Evolutionary conservation across 2,329 filamentous ascomycete species (phyloP), one percentile per base, ranked within the genome.

Genomic region (Tolypocladium paradoxum): DNA sequence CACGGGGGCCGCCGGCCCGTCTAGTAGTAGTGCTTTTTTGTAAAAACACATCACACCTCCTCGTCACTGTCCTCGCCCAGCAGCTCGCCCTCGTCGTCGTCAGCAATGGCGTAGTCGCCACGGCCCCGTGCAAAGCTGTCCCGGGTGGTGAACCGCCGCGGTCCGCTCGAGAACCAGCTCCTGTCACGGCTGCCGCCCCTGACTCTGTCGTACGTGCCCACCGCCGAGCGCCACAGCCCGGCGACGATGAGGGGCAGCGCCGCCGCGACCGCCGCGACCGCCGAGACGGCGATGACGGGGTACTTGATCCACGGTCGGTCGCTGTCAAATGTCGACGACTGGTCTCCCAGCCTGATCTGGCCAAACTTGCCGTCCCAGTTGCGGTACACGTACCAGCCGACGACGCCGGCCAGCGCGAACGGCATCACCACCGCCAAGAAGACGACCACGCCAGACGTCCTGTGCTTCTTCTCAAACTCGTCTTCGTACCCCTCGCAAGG

Each of bases 11-110:
- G 29, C 29, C 29, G 29, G 29, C 29, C 29, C 29, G 43, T 46
- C 43, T 46, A 46, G 27, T 46, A 29, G 27, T 31, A 14, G 27
- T 31, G 7, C 43, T 31, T 18, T 36, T 36, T 31, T 31, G 43
- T 31, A 33, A 33, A 33, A 20, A 47, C 27, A 33, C 45, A 22
- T 68, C 58, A 73, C 38, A 85, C 87, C 56, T 96, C 92, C 64
- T 96, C 90, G 59, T 96, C 92, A 60, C 90, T 90, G 55, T 95
- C 91, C 60, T 96, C 92, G 1, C 93, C 93, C 36, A 99, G 73
- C 60, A 99, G 73, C 74, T 97, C 92, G 49, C 92, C 92, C 68
- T 97, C 93, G 65, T 97, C 93, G 50, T 93, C 88, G 62, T 95
- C 90, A 50, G 96, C 90, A 62, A 86, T 79, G 18, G 85, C 82